phyloP scores from a whole-genome alignment of 805 yeast genomes.

The Saccharomycodes ludwigii region DNA sequence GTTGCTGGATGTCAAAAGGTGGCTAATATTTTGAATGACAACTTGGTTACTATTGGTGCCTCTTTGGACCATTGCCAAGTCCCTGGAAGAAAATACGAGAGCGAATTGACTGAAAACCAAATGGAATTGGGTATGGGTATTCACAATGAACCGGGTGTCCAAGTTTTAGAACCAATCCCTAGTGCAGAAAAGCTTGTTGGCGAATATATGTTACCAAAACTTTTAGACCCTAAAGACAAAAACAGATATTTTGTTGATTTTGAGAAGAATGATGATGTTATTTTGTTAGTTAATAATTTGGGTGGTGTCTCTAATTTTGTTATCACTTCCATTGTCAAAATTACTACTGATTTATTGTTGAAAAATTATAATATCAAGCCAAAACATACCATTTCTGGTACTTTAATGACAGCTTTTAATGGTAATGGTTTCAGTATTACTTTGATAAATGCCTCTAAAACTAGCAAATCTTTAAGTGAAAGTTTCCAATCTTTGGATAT shows the following conservation, averaged over 20 bases:
- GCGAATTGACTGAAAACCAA: slow-evolving; percentile 42
- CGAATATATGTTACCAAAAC: slow-evolving; percentile 44
- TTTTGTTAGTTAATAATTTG: slow-evolving; percentile 66
- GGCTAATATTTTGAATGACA: slow-evolving; percentile 50
- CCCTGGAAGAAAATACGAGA: slow-evolving; percentile 63
- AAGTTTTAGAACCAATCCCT: slow-evolving; percentile 46
- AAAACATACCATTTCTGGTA: slow-evolving; percentile 56
- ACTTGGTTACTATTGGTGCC: slow-evolving; percentile 77
- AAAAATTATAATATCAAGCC: slow-evolving; percentile 47
- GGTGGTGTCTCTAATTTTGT: slow-evolving; percentile 86
- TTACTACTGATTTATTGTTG: slow-evolving; percentile 40
- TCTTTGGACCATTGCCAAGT: slow-evolving; percentile 83
- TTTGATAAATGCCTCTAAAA: slow-evolving; percentile 52
- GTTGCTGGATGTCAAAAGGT: slow-evolving; percentile 42
- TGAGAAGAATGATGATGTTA: slow-evolving; percentile 48
- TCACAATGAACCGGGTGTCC: slow-evolving; percentile 87
- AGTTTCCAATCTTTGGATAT: slow-evolving; percentile 22
- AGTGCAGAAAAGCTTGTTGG: slow-evolving; percentile 46
- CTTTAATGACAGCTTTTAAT: slow-evolving; percentile 79
- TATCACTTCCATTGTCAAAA: slow-evolving; percentile 56
- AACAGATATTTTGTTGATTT: slow-evolving; percentile 79
- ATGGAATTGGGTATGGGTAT: slow-evolving; percentile 93
- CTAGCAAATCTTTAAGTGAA: slow-evolving; percentile 26
- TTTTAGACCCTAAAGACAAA: slow-evolving; percentile 48
- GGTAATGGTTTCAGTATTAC: slow-evolving; percentile 90